Conservation (phyloP, 139 green algal species). For the Chlorella sp. region DNA sequence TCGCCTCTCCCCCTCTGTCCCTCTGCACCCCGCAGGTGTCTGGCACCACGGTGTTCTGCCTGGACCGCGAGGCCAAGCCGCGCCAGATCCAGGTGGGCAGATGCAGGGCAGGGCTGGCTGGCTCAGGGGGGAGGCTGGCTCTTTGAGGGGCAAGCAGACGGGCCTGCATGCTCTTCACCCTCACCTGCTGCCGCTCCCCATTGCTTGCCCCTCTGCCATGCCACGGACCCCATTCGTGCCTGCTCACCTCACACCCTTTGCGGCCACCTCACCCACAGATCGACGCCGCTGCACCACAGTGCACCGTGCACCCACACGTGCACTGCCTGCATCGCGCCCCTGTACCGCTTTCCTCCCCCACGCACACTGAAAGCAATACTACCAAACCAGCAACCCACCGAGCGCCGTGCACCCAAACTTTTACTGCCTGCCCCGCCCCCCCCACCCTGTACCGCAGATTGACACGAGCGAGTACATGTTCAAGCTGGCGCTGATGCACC, state of each 20-base stretch:
- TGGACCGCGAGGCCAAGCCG: slow-evolving; percentile 97
- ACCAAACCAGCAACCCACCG: too few relatives aligned
- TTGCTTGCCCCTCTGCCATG: too few relatives aligned
- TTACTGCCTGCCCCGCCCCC: neutral
- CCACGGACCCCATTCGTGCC: too few relatives aligned
- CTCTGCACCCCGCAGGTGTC: slow-evolving; percentile 49
- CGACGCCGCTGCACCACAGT: too few relatives aligned
- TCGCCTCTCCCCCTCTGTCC: neutral
- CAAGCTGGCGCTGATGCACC: slow-evolving; percentile 96
- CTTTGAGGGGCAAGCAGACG: neutral
- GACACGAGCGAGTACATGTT: slow-evolving; percentile 98
- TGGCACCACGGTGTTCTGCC: slow-evolving; percentile 83
- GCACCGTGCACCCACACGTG: too few relatives aligned
- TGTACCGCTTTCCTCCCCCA: too few relatives aligned
- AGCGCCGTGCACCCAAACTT: too few relatives aligned
- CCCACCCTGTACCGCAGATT: slow-evolving; percentile 61
- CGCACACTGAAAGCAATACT: too few relatives aligned
- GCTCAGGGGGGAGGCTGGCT: neutral
- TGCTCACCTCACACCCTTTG: too few relatives aligned
- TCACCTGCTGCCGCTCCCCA: neutral
- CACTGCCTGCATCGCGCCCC: too few relatives aligned
- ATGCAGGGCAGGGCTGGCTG: neutral
- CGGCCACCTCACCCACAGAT: too few relatives aligned
- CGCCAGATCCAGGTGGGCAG: slow-evolving; percentile 78
- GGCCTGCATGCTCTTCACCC: neutral